Evolutionary conservation across 2,329 filamentous ascomycete genomes (phyloP), one percentile per base, ranked within the genome.

Genomic region (Elsinoe necatrix): DNA sequence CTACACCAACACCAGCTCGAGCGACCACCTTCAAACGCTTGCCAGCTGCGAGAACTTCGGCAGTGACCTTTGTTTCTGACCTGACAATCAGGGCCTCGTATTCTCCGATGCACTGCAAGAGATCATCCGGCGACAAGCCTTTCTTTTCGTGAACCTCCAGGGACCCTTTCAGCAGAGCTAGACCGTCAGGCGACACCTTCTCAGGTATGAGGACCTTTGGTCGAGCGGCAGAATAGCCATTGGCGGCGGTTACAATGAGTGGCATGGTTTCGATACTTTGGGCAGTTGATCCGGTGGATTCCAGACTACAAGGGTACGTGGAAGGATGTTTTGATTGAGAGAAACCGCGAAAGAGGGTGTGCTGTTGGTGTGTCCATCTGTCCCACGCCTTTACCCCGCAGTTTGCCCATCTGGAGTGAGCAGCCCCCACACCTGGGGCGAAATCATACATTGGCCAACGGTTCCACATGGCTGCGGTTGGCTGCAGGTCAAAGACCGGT

Each of bases 51-150:
- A 92, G 76, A 0, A 92, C 76, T 2, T 78, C 73, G 0, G 84
- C 78, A 0, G 85, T 91, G 59, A 92, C 87, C 66, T 90, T 86
- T 1, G 87, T 92, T 71, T 90, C 87, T 35, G 87, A 91, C 2
- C 87, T 83, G 39, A 92, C 83, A 59, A 92, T 87, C 54, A 92
- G 77, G 18, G 85, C 88, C 48, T 90, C 81, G 68, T 91, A 91
- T 20, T 78, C 73, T 0, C 82, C 80, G 57, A 92, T 89, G 58
- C 85, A 77, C n/a, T 73, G 62, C 41, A 84, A 70, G 18, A 92
- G 77, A 61, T 89, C 80, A 1, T 82, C 75, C 0, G 84, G 70
- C 2, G 77, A 78, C 14, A 91, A 72, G 1, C 79, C 80, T 51
- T 80, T 80, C 54, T 79, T 80, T 61, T 83, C 81, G 66, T 92